A percentile compares a stretch with the other conserved stretches of the same genome.
Evolutionary conservation across 352 stramenopile genomes (phyloP).

Genomic region (Globisporangium perplexum): DNA sequence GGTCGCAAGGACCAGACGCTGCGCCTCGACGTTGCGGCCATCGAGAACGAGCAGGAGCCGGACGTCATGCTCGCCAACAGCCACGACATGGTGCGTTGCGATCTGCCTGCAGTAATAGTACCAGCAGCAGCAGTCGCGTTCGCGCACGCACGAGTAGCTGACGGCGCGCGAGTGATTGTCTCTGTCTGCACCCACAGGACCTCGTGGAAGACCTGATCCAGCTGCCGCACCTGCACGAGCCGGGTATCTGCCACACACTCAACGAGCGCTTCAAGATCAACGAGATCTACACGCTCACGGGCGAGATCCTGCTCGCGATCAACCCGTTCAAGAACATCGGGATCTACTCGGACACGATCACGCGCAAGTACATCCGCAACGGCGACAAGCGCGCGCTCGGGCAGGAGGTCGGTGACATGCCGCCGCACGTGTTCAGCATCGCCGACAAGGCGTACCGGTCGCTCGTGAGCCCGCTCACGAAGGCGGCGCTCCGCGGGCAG

Average conservation of each 20-base stretch:
- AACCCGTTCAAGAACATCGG: constrained; percentile 87
- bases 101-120: too few relatives aligned
- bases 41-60: constrained; percentile 60
- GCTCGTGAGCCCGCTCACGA: constrained; percentile 55
- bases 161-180: not conserved
- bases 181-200: constrained; percentile 27
- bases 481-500: constrained; percentile 19
- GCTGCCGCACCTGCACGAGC: constrained; percentile 92
- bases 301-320: constrained; percentile 81
- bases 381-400: constrained; percentile 67
- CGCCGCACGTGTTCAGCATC: constrained; percentile 90
- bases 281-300: constrained; percentile 92
- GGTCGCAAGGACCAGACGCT: constrained; percentile 38
- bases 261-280: constrained; percentile 90
- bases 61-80: constrained; percentile 74
- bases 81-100: constrained; percentile 75
- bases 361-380: constrained; percentile 83
- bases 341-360: constrained; percentile 85
- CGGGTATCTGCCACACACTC: constrained; percentile 91
- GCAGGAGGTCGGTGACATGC: constrained; percentile 66
- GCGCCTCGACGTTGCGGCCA: constrained; percentile 42
- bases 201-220: constrained; percentile 91
- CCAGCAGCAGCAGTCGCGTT: too few relatives aligned
- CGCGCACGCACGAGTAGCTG: too few relatives aligned
- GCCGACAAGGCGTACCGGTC: constrained; percentile 86